Conservation (phyloP, 495 filamentous ascomycete species). For the Penicillium riverlandense region DNA sequence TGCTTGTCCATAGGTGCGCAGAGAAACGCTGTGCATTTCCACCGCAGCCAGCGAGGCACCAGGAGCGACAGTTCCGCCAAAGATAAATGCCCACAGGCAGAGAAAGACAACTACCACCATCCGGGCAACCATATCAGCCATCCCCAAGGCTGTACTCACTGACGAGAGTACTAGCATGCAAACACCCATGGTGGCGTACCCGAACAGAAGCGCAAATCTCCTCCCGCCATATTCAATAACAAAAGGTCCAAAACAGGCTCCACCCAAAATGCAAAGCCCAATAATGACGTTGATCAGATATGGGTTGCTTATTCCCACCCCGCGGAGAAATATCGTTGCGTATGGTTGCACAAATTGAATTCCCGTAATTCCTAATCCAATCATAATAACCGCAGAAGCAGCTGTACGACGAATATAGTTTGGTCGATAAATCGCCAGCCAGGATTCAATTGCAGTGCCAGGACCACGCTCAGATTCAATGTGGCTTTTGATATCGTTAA, state of each 20-base stretch:
- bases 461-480: conserved; percentile 13
- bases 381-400: conserved; percentile 16
- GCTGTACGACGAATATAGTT: conserved; percentile 14
- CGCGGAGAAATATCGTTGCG: conserved; percentile 17
- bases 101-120: conserved; percentile 18
- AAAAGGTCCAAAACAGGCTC: conserved; percentile 14
- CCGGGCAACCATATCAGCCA: conserved; percentile 1
- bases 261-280: conserved; percentile 19
- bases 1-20: conserved; percentile 26
- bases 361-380: conserved; percentile 20
- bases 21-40: conserved; percentile 23
- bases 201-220: conserved; percentile 13
- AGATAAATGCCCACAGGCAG: conserved; percentile 22
- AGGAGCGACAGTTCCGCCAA: conserved; percentile 20
- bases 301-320: conserved; percentile 18
- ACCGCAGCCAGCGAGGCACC: conserved; percentile 13
- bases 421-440: conserved; percentile 16
- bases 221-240: conserved; percentile 21
- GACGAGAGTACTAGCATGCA: conserved; percentile 23
- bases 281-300: conserved; percentile 25
- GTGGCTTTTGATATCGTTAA: conserved; percentile 16
- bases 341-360: conserved; percentile 25
- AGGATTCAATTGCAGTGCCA: conserved; percentile 1
- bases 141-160: conserved; percentile 12
- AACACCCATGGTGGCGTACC: conserved; percentile 17